Base-by-base conservation (phyloP, 225 moss, liverwort and hornwort genomes). In the Polytrichum commune region DNA sequence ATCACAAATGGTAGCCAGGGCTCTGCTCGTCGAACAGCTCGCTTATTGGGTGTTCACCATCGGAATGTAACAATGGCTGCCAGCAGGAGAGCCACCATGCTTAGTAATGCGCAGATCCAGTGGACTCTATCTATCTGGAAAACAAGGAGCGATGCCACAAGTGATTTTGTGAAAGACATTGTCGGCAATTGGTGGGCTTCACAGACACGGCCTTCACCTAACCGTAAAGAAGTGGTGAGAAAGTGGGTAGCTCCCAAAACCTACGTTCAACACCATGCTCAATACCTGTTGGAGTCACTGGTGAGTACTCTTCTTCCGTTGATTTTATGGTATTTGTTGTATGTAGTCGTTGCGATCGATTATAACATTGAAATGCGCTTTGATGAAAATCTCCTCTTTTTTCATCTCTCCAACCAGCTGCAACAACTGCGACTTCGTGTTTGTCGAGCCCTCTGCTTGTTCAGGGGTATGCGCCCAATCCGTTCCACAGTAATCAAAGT, bases 291-390 rank as follows among this genome's bases (percentile, higher is more conserved):
- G 55, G 55, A 55, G 19, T 55, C 55, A 55, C 55, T 9, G 1
- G 55, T 19, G 19, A 55, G 25, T 25, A 25, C 25, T 25, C 25
- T 1, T 25, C 1, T 25, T 25, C 25, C 25, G 25, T 25, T 25
- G 25, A 25, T 25, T 25, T 1, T 25, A 1, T 25, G 78, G 75
- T 92, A 97, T 67, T 97, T 91, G 82, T 97, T 97, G 82, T n/a
- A 92, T 90, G 81, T 92, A 94, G 74, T 97, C 97, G 61, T 94
- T 97, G 79, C 86, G 88, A 3, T 92, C 97, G 4, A 94, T 75
- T n/a, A 73, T 74, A 53, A 92, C 0, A 69, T 78, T 85, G 68
- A 88, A 94, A 1, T 94, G 60, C 0, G 94, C 66, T 63, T 88
- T 84, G 20, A 58, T 64, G 8, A 92, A 79, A 13, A 88, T 74